Percentiles rank a stretch among this genome's conserved stretches.
phyloP scores from a whole-genome alignment of 192 early-diverging fungal genomes.

The Backusella westeae region DNA sequence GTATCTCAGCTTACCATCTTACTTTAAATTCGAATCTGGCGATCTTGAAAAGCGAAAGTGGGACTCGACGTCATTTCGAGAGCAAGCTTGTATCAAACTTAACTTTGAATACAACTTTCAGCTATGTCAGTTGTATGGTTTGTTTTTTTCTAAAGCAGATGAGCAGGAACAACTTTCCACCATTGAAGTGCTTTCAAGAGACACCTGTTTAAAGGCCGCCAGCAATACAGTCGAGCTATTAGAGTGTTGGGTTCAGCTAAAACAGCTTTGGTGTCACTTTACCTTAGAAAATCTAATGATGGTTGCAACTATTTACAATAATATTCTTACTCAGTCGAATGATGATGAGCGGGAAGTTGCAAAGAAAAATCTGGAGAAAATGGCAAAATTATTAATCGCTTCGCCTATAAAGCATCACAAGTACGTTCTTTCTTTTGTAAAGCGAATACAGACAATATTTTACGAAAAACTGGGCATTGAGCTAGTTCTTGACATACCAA shows the following conservation, averaged over 20 bases:
- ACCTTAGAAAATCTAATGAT: constrained; percentile 31
- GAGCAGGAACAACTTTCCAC: constrained; percentile 11
- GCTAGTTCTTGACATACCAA: background rate
- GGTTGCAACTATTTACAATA: constrained; percentile 23
- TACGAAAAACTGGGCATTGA: background rate
- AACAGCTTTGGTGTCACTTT: constrained; percentile 39
- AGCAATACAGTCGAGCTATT: constrained; percentile 26
- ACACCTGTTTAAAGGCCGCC: constrained; percentile 25
- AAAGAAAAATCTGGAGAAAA: constrained; percentile 14
- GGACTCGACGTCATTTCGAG: constrained; percentile 26
- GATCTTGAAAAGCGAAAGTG: constrained; percentile 15
- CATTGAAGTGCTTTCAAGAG: constrained; percentile 21
- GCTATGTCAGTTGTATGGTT: constrained; percentile 31
- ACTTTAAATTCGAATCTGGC: constrained; percentile 25
- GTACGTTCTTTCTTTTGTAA: constrained; percentile 22
- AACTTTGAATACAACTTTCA: constrained; percentile 38
- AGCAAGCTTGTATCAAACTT: constrained; percentile 39
- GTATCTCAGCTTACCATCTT: constrained; percentile 24
- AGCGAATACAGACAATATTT: constrained; percentile 18
- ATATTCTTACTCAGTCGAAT: background rate
- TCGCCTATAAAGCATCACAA: constrained; percentile 31
- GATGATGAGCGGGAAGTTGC: background rate
- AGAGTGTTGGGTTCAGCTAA: constrained; percentile 29
- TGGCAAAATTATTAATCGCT: background rate
- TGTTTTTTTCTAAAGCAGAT: constrained; percentile 23